Evolutionary conservation across 2,329 filamentous ascomycete species (phyloP).

Genomic region (Paecilomyces niveus): DNA sequence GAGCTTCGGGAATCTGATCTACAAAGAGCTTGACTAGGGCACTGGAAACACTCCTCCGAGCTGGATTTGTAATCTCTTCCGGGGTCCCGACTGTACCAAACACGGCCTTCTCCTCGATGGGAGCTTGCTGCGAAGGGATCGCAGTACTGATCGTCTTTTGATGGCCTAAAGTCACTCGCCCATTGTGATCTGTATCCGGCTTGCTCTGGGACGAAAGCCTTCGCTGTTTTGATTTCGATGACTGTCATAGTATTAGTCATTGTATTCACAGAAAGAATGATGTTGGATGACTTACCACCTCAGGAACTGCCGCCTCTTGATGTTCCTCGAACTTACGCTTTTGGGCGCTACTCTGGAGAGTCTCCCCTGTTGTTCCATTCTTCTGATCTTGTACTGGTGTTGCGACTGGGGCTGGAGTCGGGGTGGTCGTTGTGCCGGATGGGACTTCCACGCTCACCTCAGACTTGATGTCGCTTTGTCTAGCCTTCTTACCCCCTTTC

Average conservation of each 20-base stretch:
- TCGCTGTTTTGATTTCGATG: slow-evolving; percentile 35
- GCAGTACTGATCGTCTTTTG: slow-evolving; percentile 25
- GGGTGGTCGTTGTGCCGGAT: slow-evolving; percentile 13
- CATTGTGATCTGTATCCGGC: slow-evolving; percentile 13
- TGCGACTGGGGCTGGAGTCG: slow-evolving; percentile 17
- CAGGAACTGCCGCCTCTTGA: slow-evolving; percentile 18
- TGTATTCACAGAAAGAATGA: background rate
- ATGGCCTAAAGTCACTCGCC: slow-evolving; percentile 18
- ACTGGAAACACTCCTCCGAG: slow-evolving; percentile 62
- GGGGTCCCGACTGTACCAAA: slow-evolving; percentile 28
- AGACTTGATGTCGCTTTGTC: slow-evolving; percentile 57
- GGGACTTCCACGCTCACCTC: slow-evolving; percentile 37
- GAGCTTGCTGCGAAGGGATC: slow-evolving; percentile 19
- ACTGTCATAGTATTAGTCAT: slow-evolving; percentile 25
- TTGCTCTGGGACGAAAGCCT: slow-evolving; percentile 24
- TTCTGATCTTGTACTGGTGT: slow-evolving; percentile 20
- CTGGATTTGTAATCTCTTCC: slow-evolving; percentile 51
- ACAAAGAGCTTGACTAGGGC: slow-evolving; percentile 64
- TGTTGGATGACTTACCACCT: slow-evolving; percentile 20
- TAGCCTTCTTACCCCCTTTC: slow-evolving; percentile 51
- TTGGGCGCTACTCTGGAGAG: slow-evolving; percentile 24
- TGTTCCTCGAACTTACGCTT: slow-evolving; percentile 41
- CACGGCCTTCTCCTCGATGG: slow-evolving; percentile 23
- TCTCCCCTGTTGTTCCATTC: slow-evolving; percentile 16
- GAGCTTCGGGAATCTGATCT: slow-evolving; percentile 58